phyloP scores from a whole-genome alignment of 2,329 filamentous ascomycete species.

The Calonectria multiphialidica region DNA sequence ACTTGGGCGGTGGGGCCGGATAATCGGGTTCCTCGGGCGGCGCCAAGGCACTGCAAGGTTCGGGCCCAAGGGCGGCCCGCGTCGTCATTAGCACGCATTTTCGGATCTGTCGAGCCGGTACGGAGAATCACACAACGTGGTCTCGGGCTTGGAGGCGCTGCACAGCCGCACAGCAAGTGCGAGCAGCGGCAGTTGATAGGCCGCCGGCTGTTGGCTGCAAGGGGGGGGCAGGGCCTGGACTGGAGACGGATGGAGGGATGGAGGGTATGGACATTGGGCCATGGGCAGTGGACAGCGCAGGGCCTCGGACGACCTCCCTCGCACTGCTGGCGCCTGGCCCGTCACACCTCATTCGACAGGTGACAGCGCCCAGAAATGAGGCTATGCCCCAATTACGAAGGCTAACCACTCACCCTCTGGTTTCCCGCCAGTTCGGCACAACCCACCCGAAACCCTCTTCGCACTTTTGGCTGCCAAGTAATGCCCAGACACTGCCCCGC shows the following conservation, averaged over 20 bases:
- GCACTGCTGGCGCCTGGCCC: neutral
- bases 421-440: neutral
- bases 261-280: too few relatives aligned
- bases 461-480: neutral
- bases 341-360: neutral
- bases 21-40: neutral
- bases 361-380: neutral
- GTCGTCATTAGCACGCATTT: neutral
- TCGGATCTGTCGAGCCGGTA: neutral
- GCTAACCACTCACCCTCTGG: neutral
- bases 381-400: neutral
- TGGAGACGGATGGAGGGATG: too few relatives aligned
- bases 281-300: too few relatives aligned
- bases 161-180: neutral
- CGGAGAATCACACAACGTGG: neutral
- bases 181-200: neutral
- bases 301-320: neutral
- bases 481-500: conserved; percentile 3
- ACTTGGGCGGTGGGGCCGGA: neutral
- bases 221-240: too few relatives aligned
- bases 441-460: neutral
- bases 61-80: neutral
- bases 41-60: neutral
- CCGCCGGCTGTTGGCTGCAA: neutral
- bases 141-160: neutral